Conservation (phyloP, 805 yeast species). For the Yarrowia divulgata region DNA sequence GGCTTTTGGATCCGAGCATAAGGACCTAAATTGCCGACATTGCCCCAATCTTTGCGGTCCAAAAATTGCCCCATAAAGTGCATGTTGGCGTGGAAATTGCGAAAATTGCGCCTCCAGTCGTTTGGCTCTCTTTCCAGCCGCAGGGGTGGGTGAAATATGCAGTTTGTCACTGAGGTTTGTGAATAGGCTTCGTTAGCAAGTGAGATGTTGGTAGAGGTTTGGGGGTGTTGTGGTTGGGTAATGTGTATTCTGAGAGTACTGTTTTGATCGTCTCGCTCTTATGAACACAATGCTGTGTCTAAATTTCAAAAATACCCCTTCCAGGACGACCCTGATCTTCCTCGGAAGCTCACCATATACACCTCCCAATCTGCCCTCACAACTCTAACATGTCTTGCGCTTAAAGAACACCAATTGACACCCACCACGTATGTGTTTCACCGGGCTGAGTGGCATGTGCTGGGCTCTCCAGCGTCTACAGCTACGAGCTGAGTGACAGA, state of each 20-base stretch:
- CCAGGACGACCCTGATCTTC: background rate
- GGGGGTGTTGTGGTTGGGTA: no score
- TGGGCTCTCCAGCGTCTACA: background rate
- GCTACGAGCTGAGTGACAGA: no score
- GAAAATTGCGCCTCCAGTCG: slow-evolving; percentile 10
- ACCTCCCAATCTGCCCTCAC: slow-evolving; percentile 28
- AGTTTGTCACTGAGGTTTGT: background rate
- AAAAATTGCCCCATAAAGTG: slow-evolving; percentile 29
- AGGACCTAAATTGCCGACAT: slow-evolving; percentile 31
- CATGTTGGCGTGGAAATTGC: slow-evolving; percentile 15
- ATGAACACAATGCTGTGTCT: no score
- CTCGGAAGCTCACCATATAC: background rate
- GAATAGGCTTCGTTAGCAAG: slow-evolving; percentile 23
- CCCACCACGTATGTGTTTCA: slow-evolving; percentile 17
- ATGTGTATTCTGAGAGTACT: background rate
- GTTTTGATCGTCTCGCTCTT: background rate
- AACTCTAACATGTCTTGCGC: slow-evolving; percentile 36
- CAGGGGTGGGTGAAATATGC: slow-evolving; percentile 38
- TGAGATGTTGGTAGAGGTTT: background rate
- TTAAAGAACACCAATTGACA: slow-evolving; percentile 29
- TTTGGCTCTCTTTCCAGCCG: slow-evolving; percentile 34
- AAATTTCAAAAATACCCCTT: background rate
- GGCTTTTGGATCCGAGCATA: background rate
- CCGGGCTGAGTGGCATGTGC: background rate
- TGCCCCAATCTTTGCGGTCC: background rate